phyloP scores from a whole-genome alignment of 1,139 yeast species.

The Trichomonascaceae sp. region DNA sequence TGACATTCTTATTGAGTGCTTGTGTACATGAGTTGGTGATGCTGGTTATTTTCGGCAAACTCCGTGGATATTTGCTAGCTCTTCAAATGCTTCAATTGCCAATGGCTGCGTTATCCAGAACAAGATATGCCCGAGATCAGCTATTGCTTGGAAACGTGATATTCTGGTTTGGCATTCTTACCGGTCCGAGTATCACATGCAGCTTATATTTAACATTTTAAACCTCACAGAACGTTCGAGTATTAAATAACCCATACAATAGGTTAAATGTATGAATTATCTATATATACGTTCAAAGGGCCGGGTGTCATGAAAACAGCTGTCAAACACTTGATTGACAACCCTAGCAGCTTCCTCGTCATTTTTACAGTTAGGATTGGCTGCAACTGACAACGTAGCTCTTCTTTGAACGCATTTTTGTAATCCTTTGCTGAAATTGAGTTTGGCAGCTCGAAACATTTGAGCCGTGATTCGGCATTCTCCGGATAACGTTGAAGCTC shows the following conservation, averaged over 20 bases:
- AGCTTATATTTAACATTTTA: constrained; percentile 74
- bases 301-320: constrained; percentile 91
- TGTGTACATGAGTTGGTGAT: constrained; percentile 86
- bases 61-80: constrained; percentile 72
- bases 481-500: constrained; percentile 91
- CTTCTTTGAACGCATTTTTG: constrained; percentile 87
- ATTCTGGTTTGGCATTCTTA: constrained; percentile 88
- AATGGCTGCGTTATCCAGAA: constrained; percentile 33
- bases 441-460: constrained; percentile 50
- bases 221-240: too few species aligned
- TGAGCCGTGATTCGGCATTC: constrained; percentile 92
- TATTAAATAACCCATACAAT: too few species aligned
- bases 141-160: constrained; percentile 69
- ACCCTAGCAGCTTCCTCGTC: constrained; percentile 69
- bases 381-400: constrained; percentile 76
- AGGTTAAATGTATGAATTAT: constrained; percentile 23
- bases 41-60: constrained; percentile 75
- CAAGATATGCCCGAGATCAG: constrained; percentile 42
- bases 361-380: constrained; percentile 75
- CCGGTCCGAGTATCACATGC: constrained; percentile 88
- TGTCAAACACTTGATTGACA: constrained; percentile 84
- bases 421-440: constrained; percentile 71
- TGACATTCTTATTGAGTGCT: constrained; percentile 79
- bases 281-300: constrained; percentile 90
- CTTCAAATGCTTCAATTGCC: constrained; percentile 76